These are phyloP conservation scores for Prunus persica DNA, from an alignment of 306 rosid genomes.

Conservation along the genomic window Prunus_persica_NCBIv2 NC_034009.1:3770001-3770500, in stretches of 20 bases:
- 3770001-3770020: not conserved
- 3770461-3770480: not conserved
- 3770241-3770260: not conserved
- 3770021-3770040: not conserved
- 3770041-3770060: constrained; percentile 1
- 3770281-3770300: not conserved
- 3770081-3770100: not conserved
- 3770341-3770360: not conserved
- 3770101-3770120: not conserved
- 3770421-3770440: not conserved
- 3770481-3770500: constrained; percentile 1
- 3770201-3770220: not conserved
- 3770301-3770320: not conserved
- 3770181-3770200: not conserved
- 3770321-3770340: too few relatives aligned
- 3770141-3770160: not conserved
- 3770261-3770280: not conserved
- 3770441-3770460: not conserved
- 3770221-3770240: not conserved
- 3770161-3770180: not conserved
- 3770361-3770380: not conserved
- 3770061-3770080: not conserved
- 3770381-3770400: not conserved
- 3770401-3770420: not conserved
- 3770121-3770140: not conserved